Percentiles rank a stretch among this genome's conserved stretches.
Conservation (phyloP, 805 yeast species). For the Blastobotrys chiropterorum region DNA sequence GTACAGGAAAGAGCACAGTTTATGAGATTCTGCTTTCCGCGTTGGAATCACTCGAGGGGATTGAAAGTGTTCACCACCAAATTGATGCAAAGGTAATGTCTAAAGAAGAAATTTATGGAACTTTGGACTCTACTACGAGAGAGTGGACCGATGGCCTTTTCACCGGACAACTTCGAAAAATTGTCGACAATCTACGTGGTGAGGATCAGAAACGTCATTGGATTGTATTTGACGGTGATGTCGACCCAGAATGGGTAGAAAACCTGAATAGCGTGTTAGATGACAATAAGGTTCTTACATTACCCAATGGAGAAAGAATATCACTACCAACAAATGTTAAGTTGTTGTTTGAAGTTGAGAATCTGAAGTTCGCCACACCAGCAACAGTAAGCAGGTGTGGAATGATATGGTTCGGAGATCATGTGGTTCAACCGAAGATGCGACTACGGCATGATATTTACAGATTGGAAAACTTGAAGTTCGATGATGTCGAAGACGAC, state of each 20-base stretch:
- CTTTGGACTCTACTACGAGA: conserved; percentile 64
- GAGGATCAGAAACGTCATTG: conserved; percentile 53
- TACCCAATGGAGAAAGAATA: conserved; percentile 86
- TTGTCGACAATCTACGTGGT: conserved; percentile 51
- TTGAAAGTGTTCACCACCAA: conserved; percentile 36
- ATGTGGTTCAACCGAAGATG: conserved; percentile 22
- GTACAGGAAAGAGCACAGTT: conserved; percentile 62
- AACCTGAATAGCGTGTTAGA: conserved; percentile 84
- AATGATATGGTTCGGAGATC: conserved; percentile 63
- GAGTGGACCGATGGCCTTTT: conserved; percentile 92
- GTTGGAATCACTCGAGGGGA: conserved; percentile 31
- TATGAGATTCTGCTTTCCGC: conserved; percentile 47
- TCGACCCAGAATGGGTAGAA: conserved; percentile 93
- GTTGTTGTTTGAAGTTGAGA: conserved; percentile 72
- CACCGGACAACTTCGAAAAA: conserved; percentile 57
- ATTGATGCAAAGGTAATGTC: conserved; percentile 73
- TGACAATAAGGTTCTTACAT: conserved; percentile 72
- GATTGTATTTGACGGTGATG: conserved; percentile 87
- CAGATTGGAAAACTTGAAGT: conserved; percentile 7
- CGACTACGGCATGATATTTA: conserved; percentile 23
- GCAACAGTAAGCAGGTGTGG: conserved; percentile 95
- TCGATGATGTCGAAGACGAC: conserved; percentile 21
- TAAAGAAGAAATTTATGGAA: conserved; percentile 64
- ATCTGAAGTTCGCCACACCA: conserved; percentile 62
- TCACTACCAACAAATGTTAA: conserved; percentile 56